These are phyloP conservation scores for Stropharia rugosoannulata DNA, from an alignment of 768 basidiomycete species.

Conservation along the genomic window DNA sequence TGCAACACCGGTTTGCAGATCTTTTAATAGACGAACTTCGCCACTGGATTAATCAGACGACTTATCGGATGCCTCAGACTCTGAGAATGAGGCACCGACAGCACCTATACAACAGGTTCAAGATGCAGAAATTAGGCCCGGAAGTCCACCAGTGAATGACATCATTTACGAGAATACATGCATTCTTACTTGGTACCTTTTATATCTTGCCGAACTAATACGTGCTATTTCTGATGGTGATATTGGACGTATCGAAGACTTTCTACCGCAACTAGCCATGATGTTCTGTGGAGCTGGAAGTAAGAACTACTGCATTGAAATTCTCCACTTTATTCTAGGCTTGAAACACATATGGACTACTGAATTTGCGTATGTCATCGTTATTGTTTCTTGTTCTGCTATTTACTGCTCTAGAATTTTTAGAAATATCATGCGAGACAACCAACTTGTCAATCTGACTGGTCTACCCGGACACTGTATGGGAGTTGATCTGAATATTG, in stretches of 20 bases:
- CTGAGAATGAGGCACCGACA: not conserved
- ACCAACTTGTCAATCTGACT: slow-evolving; percentile 30
- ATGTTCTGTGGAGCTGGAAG: slow-evolving; percentile 17
- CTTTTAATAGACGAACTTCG: too few species aligned
- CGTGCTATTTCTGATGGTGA: slow-evolving; percentile 28
- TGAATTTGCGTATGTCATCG: slow-evolving; percentile 20
- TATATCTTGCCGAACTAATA: slow-evolving; percentile 27
- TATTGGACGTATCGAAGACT: slow-evolving; percentile 30
- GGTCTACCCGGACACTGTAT: slow-evolving; percentile 33
- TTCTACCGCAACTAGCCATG: slow-evolving; percentile 7
- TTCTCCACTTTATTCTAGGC: slow-evolving; percentile 15
- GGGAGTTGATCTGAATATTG: slow-evolving; percentile 35
- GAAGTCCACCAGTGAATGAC: not conserved
- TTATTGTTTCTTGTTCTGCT: not conserved
- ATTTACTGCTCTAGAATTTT: not conserved
- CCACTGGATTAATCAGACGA: not conserved
- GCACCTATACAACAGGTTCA: not conserved
- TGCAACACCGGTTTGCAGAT: not conserved
- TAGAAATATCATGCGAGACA: slow-evolving; percentile 36
- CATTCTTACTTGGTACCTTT: slow-evolving; percentile 26
- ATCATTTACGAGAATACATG: slow-evolving; percentile 21
- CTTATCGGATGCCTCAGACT: too few species aligned
- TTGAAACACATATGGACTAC: slow-evolving; percentile 27
- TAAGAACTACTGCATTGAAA: slow-evolving; percentile 26
- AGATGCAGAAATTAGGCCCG: too few species aligned